Conservation (phyloP, 176 grass and related monocot species). For the Luzula sylvatica region DNA sequence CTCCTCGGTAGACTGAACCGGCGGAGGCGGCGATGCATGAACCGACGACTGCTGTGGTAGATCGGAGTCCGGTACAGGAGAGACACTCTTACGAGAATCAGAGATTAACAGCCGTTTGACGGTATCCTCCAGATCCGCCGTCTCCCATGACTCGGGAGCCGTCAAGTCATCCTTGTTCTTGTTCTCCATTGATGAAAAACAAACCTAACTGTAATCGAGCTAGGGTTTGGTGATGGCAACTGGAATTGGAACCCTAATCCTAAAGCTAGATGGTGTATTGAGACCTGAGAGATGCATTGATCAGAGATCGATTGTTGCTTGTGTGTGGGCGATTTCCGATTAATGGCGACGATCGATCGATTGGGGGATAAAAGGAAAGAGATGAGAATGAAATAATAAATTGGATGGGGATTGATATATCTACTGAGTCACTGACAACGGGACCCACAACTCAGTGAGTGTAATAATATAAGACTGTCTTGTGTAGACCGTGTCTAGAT, state of each 20-base stretch:
- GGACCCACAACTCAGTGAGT: too few species aligned
- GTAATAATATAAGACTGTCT: too few species aligned
- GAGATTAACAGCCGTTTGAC: conserved; percentile 55
- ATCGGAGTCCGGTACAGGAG: conserved; percentile 32
- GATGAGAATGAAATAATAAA: too few species aligned
- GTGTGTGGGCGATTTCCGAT: too few species aligned
- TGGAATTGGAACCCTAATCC: conserved; percentile 2
- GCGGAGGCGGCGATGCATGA: background rate
- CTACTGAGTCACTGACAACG: too few species aligned
- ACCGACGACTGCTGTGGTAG: background rate
- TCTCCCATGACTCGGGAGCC: conserved; percentile 86
- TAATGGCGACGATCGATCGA: too few species aligned
- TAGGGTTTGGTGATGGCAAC: conserved; percentile 11
- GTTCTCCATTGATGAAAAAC: too few species aligned
- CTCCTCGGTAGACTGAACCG: conserved; percentile 21
- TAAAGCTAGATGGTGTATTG: conserved; percentile 4
- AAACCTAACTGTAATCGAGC: too few species aligned
- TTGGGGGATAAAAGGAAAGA: too few species aligned
- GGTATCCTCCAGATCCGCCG: conserved; percentile 67
- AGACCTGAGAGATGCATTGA: conserved; percentile 15
- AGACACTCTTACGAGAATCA: conserved; percentile 26
- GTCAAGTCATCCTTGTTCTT: conserved; percentile 17
- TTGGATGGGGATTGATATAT: too few species aligned
- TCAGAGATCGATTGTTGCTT: too few species aligned
- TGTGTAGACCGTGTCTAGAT: too few species aligned